phyloP scores from a whole-genome alignment of 805 yeast genomes.

The Yamadazyma scolyti region DNA sequence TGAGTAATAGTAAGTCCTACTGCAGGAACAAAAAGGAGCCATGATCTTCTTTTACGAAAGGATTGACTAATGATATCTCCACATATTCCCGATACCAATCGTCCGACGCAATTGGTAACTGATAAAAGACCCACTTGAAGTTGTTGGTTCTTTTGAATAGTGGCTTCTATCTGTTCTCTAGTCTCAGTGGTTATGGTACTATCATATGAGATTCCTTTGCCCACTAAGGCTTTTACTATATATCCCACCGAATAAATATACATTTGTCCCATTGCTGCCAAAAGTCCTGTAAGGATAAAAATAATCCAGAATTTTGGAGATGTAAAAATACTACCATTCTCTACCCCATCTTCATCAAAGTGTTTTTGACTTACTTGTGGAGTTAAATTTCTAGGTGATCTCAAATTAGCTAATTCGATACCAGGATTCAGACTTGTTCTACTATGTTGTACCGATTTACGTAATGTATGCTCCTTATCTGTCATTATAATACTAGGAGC shows the following conservation, averaged over 20 bases:
- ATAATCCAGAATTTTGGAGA: conserved; percentile 35
- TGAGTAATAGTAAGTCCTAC: conserved; percentile 49
- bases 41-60: conserved; percentile 44
- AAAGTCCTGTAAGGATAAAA: conserved; percentile 32
- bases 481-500: conserved; percentile 43
- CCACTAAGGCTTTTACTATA: conserved; percentile 37
- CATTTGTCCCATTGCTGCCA: conserved; percentile 45
- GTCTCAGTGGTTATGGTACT: conserved; percentile 14
- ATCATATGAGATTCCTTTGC: conserved; percentile 17
- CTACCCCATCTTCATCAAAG: conserved; percentile 15
- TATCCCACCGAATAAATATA: conserved; percentile 45
- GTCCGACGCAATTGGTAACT: conserved; percentile 61
- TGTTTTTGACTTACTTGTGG: conserved; percentile 1
- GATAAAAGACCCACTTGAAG: conserved; percentile 72
- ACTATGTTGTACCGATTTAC: conserved; percentile 7
- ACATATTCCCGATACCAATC: conserved; percentile 58
- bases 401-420: conserved; percentile 10
- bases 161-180: conserved; percentile 17
- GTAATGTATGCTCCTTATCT: conserved; percentile 28
- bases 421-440: conserved; percentile 4
- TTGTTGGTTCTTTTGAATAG: conserved; percentile 57
- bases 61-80: conserved; percentile 58
- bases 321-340: conserved; percentile 2
- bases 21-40: conserved; percentile 54
- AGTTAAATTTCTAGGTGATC: conserved; percentile 4